A percentile compares a stretch with the other conserved stretches of the same genome.
phyloP scores from a whole-genome alignment of 345 rosid species.

The Melaleuca alternifolia region DNA sequence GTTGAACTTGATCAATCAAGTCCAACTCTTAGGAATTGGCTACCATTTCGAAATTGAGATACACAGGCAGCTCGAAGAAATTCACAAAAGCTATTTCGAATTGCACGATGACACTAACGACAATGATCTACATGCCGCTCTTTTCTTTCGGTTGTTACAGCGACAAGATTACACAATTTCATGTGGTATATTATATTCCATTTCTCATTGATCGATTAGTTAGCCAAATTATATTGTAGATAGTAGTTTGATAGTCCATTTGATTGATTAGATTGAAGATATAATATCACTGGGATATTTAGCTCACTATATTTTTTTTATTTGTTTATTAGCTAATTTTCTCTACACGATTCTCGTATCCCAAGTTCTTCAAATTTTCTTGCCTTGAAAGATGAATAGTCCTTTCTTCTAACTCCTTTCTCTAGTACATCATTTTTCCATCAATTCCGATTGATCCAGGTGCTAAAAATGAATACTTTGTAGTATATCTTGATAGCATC shows the following conservation, averaged over 20 bases:
- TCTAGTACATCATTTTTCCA: background rate
- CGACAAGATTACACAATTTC: background rate
- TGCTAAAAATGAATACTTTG: too few species aligned
- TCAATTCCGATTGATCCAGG: background rate
- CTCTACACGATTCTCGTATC: too few species aligned
- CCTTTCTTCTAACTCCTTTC: background rate
- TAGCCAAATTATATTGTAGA: background rate
- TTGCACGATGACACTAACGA: background rate
- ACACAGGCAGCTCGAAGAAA: background rate
- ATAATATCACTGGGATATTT: background rate
- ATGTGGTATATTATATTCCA: background rate
- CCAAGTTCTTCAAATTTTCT: too few species aligned
- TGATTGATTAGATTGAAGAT: background rate
- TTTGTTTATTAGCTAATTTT: too few species aligned
- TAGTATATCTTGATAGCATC: too few species aligned
- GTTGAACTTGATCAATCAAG: background rate
- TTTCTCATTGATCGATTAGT: background rate
- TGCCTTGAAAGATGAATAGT: background rate
- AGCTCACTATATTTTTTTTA: background rate
- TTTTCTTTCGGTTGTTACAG: background rate
- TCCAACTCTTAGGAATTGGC: background rate
- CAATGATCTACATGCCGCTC: background rate
- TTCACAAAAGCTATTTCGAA: background rate
- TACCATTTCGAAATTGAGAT: background rate
- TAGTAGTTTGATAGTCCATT: background rate